These are phyloP conservation scores for Diplodia mutila DNA, from an alignment of 2,329 filamentous ascomycete species.

Conservation along the genomic window DNA sequence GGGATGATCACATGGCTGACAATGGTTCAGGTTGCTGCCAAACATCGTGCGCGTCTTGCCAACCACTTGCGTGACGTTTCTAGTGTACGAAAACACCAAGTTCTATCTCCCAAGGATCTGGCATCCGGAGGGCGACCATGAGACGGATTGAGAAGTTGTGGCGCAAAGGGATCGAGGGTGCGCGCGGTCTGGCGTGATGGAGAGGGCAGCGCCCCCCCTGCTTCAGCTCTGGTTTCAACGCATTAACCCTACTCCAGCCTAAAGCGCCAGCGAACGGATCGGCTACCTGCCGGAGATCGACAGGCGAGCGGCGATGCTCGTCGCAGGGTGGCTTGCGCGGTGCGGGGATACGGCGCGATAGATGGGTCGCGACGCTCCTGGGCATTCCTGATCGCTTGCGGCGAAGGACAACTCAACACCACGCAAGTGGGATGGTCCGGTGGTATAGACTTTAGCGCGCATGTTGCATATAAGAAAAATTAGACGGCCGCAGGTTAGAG, in stretches of 20 bases:
- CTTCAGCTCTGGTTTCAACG: background rate
- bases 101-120: conserved; percentile 62
- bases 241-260: background rate
- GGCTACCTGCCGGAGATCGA: background rate
- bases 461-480: conserved; percentile 22
- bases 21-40: conserved; percentile 64
- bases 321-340: background rate
- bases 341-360: background rate
- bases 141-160: conserved; percentile 1
- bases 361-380: background rate
- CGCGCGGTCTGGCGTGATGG: background rate
- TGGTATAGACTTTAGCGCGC: conserved; percentile 21
- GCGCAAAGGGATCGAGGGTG: background rate
- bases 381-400: conserved; percentile 22
- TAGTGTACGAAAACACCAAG: conserved; percentile 95
- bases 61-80: conserved; percentile 92
- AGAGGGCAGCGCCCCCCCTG: background rate
- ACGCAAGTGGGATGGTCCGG: conserved; percentile 21
- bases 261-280: background rate
- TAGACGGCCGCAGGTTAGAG: conserved; percentile 10
- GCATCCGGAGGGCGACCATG: conserved; percentile 19
- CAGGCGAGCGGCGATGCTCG: background rate
- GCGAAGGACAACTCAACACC: conserved; percentile 19
- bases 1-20: conserved; percentile 9
- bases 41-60: conserved; percentile 91